These are phyloP conservation scores for Barnettozyma pratensis DNA, from an alignment of 805 yeast genomes.

Conservation along the genomic window DNA sequence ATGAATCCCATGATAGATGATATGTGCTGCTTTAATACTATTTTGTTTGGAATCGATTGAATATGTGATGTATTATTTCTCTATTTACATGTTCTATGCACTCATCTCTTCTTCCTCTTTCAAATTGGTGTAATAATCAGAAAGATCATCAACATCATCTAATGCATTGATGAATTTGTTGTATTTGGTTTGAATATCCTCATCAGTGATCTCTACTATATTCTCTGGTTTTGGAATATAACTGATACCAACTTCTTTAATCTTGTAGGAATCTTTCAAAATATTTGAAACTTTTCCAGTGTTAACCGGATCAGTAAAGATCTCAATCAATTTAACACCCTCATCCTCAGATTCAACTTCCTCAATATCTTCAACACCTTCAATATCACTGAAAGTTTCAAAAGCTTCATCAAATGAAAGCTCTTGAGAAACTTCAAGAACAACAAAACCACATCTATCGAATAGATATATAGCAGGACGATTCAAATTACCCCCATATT, in stretches of 20 bases:
- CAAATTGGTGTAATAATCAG: slow-evolving; percentile 70
- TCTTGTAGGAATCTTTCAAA: slow-evolving; percentile 46
- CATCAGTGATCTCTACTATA: slow-evolving; percentile 47
- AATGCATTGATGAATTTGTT: slow-evolving; percentile 54
- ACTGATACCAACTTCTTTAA: slow-evolving; percentile 68
- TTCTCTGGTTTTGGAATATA: slow-evolving; percentile 62
- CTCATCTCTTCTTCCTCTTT: slow-evolving; percentile 25
- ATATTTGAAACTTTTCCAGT: slow-evolving; percentile 56
- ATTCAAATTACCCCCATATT: slow-evolving; percentile 62
- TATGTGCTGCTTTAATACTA: neutral
- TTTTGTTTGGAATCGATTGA: neutral
- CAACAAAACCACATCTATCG: slow-evolving; percentile 69
- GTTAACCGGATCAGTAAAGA: slow-evolving; percentile 60
- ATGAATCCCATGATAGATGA: neutral
- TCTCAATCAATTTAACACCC: slow-evolving; percentile 31
- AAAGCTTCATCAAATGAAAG: slow-evolving; percentile 57
- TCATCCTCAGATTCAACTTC: slow-evolving; percentile 30
- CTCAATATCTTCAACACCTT: slow-evolving; percentile 70
- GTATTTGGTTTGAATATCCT: slow-evolving; percentile 45
- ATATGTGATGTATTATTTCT: neutral
- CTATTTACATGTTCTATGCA: neutral
- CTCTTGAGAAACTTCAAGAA: slow-evolving; percentile 36
- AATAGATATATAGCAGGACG: slow-evolving; percentile 71
- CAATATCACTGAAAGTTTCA: slow-evolving; percentile 71
- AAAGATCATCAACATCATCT: slow-evolving; percentile 81